Evolutionary conservation across 139 green algal species (phyloP), one percentile per base, ranked within the genome.

Genomic region (Monoraphidium neglectum): DNA sequence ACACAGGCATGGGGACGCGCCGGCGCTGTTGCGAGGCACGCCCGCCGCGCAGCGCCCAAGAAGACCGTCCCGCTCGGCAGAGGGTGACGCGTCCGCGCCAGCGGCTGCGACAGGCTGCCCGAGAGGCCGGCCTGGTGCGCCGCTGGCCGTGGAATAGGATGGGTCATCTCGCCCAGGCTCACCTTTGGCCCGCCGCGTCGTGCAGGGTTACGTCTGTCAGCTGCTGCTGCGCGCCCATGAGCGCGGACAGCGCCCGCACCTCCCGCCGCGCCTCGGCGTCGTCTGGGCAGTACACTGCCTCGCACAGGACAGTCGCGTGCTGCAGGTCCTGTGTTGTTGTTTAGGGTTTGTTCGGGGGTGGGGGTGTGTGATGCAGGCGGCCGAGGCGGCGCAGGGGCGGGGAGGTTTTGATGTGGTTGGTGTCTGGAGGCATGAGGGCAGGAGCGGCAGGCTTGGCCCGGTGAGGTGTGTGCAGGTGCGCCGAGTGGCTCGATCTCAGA

Each of bases 131-230:
- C 36, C 33, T 57, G 36, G 4, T 53, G 35, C 13, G 15, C 64
- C 21, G 21, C 4, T 6, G 40, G 64, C 3, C 30, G 12, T 13
- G 28, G 10, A 8, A 32, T 8, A 13, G 65, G 15, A 24, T 4
- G 5, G 13, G 8, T 4, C 33, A 23, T 13, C 6, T 10, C 61
- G 24, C n/a, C 5, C 32, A 10, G 30, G 38, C 72, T 35, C 47
- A 78, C 73, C 73, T 66, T n/a, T 79, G 73, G 4, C 73, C 63
- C 24, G 61, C 73, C 33, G 73, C 60, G 15, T 67, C 51, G 56
- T 67, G 54, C 24, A 30, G 49, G 6, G 51, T 43, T 2, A 79
- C 47, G 30, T 65, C 8, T 2, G 33, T 36, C 8, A 79, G 51
- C 43, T n/a, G 18, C 28, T 24, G 33, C 56, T 15, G 46, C 73